These are phyloP conservation scores for Inga laurina DNA, from an alignment of 306 rosid genomes.

Conservation along the genomic window DNA sequence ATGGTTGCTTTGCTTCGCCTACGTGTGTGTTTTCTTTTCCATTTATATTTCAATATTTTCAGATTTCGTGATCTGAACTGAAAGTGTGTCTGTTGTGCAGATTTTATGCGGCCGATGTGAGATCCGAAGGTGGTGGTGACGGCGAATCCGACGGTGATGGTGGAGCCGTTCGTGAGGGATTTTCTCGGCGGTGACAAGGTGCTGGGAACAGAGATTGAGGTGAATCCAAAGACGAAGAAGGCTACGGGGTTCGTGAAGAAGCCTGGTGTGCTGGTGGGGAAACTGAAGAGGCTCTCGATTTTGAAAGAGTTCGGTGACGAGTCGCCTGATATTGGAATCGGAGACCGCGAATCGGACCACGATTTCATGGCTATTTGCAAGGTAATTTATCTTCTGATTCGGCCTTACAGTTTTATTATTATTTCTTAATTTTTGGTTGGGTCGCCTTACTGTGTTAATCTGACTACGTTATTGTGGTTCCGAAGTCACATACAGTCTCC, in stretches of 20 bases:
- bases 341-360: conserved; percentile 82
- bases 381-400: conserved; percentile 46
- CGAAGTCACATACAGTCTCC: neutral
- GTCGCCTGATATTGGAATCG: conserved; percentile 77
- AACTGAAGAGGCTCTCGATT: conserved; percentile 66
- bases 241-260: conserved; percentile 95
- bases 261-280: conserved; percentile 87
- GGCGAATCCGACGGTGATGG: conserved; percentile 95
- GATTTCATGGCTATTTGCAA: conserved; percentile 96
- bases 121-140: conserved; percentile 89
- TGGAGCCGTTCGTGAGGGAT: conserved; percentile 88
- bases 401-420: neutral
- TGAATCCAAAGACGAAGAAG: conserved; percentile 88
- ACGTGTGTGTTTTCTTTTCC: neutral
- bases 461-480: neutral
- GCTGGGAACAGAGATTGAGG: conserved; percentile 88
- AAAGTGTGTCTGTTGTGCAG: conserved; percentile 29
- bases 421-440: neutral
- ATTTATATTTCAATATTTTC: neutral
- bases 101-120: conserved; percentile 89
- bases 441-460: neutral
- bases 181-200: conserved; percentile 88
- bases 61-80: neutral
- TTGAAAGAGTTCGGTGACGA: conserved; percentile 76
- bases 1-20: neutral